A percentile compares a stretch with the other conserved stretches of the same genome.
phyloP scores from a whole-genome alignment of 2,329 filamentous ascomycete genomes.

The Scleromitrula shiraiana region DNA sequence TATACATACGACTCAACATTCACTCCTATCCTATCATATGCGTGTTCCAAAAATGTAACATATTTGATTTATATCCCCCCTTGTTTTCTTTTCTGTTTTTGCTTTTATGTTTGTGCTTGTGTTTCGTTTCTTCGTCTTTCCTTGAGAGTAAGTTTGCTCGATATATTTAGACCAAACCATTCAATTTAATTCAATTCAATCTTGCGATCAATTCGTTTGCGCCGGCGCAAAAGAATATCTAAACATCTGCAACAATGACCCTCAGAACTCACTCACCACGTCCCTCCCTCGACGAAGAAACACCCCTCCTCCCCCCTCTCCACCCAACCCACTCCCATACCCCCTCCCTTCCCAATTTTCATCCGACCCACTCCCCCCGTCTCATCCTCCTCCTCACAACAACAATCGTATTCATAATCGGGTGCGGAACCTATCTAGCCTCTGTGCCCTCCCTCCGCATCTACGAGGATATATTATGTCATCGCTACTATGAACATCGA shows the following conservation, averaged over 20 bases:
- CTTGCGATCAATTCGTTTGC: not conserved
- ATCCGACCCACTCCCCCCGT: constrained; percentile 19
- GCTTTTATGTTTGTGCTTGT: too few species aligned
- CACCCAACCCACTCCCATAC: not conserved
- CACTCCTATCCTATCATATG: too few species aligned
- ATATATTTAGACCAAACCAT: too few species aligned
- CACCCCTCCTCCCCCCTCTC: constrained; percentile 1
- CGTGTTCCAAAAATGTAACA: too few species aligned
- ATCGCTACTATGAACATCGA: constrained; percentile 30
- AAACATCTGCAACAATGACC: not conserved
- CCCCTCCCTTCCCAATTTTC: not conserved
- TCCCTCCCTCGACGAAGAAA: constrained; percentile 7
- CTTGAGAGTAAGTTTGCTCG: too few species aligned
- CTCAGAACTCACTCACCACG: not conserved
- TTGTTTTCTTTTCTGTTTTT: too few species aligned
- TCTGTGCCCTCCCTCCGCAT: constrained; percentile 31
- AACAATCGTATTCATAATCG: constrained; percentile 27
- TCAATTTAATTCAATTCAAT: not conserved
- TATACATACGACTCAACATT: too few species aligned
- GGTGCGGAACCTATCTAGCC: constrained; percentile 27
- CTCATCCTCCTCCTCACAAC: constrained; percentile 30
- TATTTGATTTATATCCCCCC: too few species aligned
- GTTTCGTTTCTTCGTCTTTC: too few species aligned
- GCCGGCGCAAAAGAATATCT: not conserved
- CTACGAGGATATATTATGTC: constrained; percentile 35